Percentiles rank a stretch among this genome's conserved stretches.
Evolutionary conservation across 2,329 filamentous ascomycete species (phyloP).

Genomic region (Colletotrichum sp.): DNA sequence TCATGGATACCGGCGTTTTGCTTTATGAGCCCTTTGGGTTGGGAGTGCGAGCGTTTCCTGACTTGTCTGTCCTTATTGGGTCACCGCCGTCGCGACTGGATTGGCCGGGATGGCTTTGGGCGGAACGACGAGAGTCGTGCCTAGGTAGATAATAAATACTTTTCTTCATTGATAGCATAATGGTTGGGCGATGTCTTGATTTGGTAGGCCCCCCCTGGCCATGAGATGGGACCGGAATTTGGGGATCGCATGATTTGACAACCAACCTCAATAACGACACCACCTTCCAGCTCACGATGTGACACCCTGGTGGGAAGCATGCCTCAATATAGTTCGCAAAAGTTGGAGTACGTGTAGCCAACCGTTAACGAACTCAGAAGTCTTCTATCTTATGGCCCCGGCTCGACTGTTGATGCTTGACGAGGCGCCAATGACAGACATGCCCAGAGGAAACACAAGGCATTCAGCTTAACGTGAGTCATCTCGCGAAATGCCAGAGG

Average conservation of each 20-base stretch:
- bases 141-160: neutral
- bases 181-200: neutral
- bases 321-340: neutral
- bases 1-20: conserved; percentile 6
- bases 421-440: neutral
- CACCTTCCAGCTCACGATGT: neutral
- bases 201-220: neutral
- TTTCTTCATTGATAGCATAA: neutral
- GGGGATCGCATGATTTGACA: neutral
- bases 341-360: neutral
- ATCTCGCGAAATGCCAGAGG: neutral
- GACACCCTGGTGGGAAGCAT: neutral
- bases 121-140: neutral
- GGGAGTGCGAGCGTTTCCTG: conserved; percentile 10
- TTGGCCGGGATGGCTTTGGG: neutral
- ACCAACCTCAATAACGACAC: neutral
- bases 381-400: neutral
- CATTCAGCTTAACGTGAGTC: neutral
- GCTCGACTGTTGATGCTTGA: neutral
- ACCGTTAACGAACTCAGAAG: neutral
- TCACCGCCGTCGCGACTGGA: neutral
- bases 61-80: conserved; percentile 15
- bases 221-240: neutral
- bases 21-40: neutral
- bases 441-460: neutral